These are phyloP conservation scores for Colletotrichum sojae DNA, from an alignment of 2,329 filamentous ascomycete genomes.

Conservation along the genomic window DNA sequence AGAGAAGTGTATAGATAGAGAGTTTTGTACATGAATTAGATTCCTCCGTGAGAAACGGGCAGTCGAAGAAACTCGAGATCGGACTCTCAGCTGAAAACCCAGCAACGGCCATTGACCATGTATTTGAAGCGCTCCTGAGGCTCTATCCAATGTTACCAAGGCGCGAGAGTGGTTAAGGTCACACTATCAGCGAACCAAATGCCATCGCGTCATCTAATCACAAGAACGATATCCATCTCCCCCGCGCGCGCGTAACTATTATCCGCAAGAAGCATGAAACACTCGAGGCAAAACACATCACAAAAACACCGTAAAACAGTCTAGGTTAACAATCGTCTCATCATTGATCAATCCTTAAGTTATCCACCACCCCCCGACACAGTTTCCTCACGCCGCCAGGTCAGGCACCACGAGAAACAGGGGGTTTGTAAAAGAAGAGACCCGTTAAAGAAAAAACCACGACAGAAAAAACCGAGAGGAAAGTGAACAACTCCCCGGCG, in stretches of 20 bases:
- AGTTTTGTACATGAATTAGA: conserved; percentile 1
- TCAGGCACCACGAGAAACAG: not conserved
- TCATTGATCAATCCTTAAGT: conserved; percentile 36
- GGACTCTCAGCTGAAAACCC: too few relatives aligned
- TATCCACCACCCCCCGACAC: conserved; percentile 7
- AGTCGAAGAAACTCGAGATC: too few relatives aligned
- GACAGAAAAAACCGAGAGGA: conserved; percentile 4
- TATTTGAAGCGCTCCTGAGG: too few relatives aligned
- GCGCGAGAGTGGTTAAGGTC: too few relatives aligned
- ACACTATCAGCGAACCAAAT: too few relatives aligned
- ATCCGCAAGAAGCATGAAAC: not conserved
- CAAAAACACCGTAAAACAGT: not conserved
- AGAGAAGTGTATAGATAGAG: conserved; percentile 12
- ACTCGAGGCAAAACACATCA: not conserved
- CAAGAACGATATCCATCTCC: too few relatives aligned
- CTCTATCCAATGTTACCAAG: too few relatives aligned
- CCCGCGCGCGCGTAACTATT: too few relatives aligned
- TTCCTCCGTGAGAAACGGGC: not conserved
- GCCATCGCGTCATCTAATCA: too few relatives aligned
- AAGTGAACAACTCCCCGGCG: not conserved
- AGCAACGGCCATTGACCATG: too few relatives aligned
- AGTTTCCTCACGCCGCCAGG: conserved; percentile 24
- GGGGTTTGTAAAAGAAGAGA: not conserved
- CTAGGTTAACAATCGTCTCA: conserved; percentile 36
- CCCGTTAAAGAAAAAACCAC: not conserved